Percentiles rank a stretch among this genome's conserved stretches.
phyloP scores from a whole-genome alignment of 306 rosid species.

The Sesbania bispinosa region DNA sequence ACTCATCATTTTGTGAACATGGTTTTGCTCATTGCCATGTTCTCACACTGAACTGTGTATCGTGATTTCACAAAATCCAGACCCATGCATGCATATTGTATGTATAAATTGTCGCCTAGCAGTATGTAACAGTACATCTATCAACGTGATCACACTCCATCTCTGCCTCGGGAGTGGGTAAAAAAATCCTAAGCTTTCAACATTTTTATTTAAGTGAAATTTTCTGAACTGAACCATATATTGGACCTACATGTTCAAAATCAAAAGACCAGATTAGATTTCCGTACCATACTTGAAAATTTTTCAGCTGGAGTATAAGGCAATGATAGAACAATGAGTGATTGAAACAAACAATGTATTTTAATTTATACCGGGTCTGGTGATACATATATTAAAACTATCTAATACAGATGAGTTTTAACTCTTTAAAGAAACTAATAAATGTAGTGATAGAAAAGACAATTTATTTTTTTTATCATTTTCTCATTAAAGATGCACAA shows the following conservation, averaged over 20 bases:
- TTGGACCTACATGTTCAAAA: background rate
- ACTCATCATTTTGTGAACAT: constrained; percentile 28
- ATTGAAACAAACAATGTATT: constrained; percentile 6
- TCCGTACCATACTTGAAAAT: constrained; percentile 1
- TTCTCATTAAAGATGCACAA: background rate
- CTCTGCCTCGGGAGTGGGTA: constrained; percentile 32
- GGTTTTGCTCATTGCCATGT: constrained; percentile 34
- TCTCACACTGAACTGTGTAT: constrained; percentile 23
- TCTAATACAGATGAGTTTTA: background rate
- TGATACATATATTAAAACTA: constrained; percentile 5
- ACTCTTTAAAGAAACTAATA: constrained; percentile 13
- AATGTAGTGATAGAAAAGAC: background rate
- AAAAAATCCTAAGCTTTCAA: background rate
- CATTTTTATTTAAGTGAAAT: background rate
- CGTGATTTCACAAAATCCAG: constrained; percentile 40
- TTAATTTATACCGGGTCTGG: background rate
- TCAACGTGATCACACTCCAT: constrained; percentile 24
- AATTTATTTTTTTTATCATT: background rate
- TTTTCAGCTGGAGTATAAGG: background rate
- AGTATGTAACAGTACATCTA: constrained; percentile 15
- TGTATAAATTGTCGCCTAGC: constrained; percentile 37
- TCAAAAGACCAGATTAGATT: background rate
- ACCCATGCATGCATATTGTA: constrained; percentile 39
- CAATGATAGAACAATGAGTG: constrained; percentile 25
- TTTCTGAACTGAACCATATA: background rate